Evolutionary conservation across 2,329 filamentous ascomycete species (phyloP), one percentile per base, ranked within the genome.

Genomic region (Clonostachys rhizophaga): DNA sequence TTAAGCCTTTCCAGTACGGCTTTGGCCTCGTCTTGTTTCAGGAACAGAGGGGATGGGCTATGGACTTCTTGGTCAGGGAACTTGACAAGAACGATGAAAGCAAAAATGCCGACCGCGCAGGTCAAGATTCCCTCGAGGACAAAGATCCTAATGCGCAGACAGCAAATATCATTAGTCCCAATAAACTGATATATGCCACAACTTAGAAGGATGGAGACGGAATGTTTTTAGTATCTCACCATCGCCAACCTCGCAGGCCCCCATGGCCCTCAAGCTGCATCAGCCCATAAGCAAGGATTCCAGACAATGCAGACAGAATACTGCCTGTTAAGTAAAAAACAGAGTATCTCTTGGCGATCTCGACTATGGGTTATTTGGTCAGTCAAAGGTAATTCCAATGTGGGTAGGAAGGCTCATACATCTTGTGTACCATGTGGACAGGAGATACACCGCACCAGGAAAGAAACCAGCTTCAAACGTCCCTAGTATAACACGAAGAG

Each of bases 401-500:
- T 30, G 9, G 8, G 9, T 30, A 9, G 8, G 24, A 30, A 30
- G 24, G 8, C 10, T 30, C 24, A 30, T 30, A 39, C 35, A 43
- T 35, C 41, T n/a, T 16, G 34, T 39, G 14, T 40, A 45, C 44
- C 44, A 45, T 12, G 34, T 40, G 14, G 34, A 39, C 5, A 45
- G 44, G 5, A 45, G 44, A 36, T 40, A 45, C 12, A 42, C 47
- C 20, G 46, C 46, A 10, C 41, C 49, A 2, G 49, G 49, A 41
- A 49, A 52, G 48, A 52, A 50, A 16, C 50, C 50, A 14, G 48
- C 48, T 24, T 50, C 50, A 35, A 8, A 45, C 16, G n/a, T 43
- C 34, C 67, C 69, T 1, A 75, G 55, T 5, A 74, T 48, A 1
- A 78, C 59, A 13, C 75, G 65, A 2, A 74, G 61, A 0, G 67